Evolutionary conservation across 2,329 filamentous ascomycete species (phyloP).

Genomic region (Trichophyton simii): DNA sequence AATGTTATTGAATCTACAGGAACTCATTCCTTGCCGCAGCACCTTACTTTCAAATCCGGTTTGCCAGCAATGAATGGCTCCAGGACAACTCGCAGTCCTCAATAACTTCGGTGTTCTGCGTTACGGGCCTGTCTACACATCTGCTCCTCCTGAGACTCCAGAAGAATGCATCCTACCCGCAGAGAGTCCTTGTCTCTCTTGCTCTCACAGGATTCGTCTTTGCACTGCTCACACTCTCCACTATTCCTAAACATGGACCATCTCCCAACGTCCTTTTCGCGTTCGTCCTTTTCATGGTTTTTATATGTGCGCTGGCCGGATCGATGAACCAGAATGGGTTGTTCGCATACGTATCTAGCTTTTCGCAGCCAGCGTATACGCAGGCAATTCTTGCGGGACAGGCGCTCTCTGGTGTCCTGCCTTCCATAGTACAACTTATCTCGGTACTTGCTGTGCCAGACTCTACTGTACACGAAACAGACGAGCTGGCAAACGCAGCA

Average conservation of each 20-base stretch:
- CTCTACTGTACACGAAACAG: constrained; percentile 25
- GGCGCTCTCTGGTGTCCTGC: constrained; percentile 79
- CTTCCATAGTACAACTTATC: constrained; percentile 73
- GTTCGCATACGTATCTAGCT: constrained; percentile 80
- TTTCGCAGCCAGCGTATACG: constrained; percentile 76
- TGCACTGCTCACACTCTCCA: constrained; percentile 66
- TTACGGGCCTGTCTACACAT: constrained; percentile 68
- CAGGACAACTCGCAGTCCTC: constrained; percentile 76
- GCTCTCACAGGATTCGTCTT: constrained; percentile 68
- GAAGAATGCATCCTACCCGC: constrained; percentile 70
- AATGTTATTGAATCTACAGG: constrained; percentile 39
- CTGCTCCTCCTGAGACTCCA: constrained; percentile 69
- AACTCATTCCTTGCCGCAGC: constrained; percentile 97
- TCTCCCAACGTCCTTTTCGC: constrained; percentile 58
- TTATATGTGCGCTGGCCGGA: constrained; percentile 63
- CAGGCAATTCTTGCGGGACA: constrained; percentile 96
- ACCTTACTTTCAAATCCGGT: constrained; percentile 81
- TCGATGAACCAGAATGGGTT: constrained; percentile 87
- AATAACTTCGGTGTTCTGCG: constrained; percentile 73
- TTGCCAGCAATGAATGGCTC: constrained; percentile 57
- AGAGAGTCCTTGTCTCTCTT: constrained; percentile 67
- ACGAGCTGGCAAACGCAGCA: constrained; percentile 38
- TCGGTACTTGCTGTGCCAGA: constrained; percentile 58
- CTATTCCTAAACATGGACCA: constrained; percentile 51
- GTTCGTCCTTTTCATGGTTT: constrained; percentile 74